phyloP scores from a whole-genome alignment of 2,329 filamentous ascomycete genomes.

The Tolypocladium paradoxum region DNA sequence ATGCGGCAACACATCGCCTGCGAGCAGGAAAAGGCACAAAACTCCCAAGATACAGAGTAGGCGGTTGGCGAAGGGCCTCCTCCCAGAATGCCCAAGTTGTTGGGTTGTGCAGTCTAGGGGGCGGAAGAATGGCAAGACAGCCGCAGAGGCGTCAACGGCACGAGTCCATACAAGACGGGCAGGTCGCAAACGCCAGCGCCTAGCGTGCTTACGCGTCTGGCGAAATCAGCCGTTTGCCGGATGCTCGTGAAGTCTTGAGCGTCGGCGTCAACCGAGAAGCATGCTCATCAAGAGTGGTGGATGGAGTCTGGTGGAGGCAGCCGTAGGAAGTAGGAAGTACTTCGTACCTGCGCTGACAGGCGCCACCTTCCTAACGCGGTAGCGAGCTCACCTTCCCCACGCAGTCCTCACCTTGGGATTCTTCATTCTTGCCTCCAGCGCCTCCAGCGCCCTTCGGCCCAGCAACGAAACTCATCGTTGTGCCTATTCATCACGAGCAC shows the following conservation, averaged over 20 bases:
- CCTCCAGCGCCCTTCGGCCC: neutral
- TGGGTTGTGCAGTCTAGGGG: neutral
- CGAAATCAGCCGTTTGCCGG: neutral
- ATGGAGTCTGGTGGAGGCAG: too few species aligned
- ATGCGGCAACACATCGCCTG: neutral
- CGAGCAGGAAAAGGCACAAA: neutral
- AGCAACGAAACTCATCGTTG: neutral
- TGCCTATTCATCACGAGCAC: neutral
- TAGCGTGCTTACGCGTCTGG: neutral
- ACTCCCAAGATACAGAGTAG: too few species aligned
- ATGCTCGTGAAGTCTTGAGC: neutral
- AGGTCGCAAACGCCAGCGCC: neutral
- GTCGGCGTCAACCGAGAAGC: neutral
- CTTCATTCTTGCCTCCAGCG: too few species aligned
- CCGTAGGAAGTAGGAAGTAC: too few species aligned
- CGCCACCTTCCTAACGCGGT: neutral
- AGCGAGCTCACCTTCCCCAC: neutral
- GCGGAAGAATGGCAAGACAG: neutral
- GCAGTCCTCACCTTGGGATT: neutral
- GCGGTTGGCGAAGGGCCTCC: too few species aligned
- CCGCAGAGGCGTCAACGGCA: neutral
- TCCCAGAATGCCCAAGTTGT: neutral
- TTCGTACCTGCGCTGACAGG: neutral
- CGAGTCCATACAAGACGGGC: neutral
- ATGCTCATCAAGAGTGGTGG: neutral